phyloP scores from a whole-genome alignment of 169 alveolate genomes.

The Plasmodium chabaudi region DNA sequence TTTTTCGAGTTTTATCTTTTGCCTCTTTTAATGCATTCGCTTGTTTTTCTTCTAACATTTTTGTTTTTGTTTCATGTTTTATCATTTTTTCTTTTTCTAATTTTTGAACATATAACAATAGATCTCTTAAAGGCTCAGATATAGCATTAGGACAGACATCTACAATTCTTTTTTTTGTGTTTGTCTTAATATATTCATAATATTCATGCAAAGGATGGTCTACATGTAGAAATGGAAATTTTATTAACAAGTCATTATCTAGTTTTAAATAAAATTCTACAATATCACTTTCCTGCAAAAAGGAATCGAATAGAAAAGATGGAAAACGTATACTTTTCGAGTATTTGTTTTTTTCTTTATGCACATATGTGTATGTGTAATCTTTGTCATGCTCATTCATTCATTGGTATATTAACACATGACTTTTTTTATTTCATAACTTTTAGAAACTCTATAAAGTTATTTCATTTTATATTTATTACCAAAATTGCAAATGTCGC shows the following conservation, averaged over 20 bases:
- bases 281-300: conserved; percentile 56
- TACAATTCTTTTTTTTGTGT: conserved; percentile 25
- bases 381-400: background rate
- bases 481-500: conserved; percentile 56
- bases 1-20: conserved; percentile 21
- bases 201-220: conserved; percentile 61
- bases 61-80: conserved; percentile 35
- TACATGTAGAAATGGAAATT: conserved; percentile 62
- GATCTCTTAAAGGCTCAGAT: conserved; percentile 17
- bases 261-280: conserved; percentile 54
- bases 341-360: background rate
- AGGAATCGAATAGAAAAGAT: background rate
- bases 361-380: background rate
- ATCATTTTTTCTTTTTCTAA: conserved; percentile 36
- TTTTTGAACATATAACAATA: conserved; percentile 27
- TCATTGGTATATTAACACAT: no score
- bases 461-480: background rate
- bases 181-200: conserved; percentile 37
- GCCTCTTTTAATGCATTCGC: conserved; percentile 12
- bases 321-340: background rate
- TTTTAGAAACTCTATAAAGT: no score
- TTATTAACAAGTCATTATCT: conserved; percentile 43
- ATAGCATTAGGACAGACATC: conserved; percentile 12
- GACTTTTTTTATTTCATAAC: no score
- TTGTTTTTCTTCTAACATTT: conserved; percentile 64